phyloP scores from a whole-genome alignment of 2,329 filamentous ascomycete genomes.

The Diaporthe velutina region DNA sequence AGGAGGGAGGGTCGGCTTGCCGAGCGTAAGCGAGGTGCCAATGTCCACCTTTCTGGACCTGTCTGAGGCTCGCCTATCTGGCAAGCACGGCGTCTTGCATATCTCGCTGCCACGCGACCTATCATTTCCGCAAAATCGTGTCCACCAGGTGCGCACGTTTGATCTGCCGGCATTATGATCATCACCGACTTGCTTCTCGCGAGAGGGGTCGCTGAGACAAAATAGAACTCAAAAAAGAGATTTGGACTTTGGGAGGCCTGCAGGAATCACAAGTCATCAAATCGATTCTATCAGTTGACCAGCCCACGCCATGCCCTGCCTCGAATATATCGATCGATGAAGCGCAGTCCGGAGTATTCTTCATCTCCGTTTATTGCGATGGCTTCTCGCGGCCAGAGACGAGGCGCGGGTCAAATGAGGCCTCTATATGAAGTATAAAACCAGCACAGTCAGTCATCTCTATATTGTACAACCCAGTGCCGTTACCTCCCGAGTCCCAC shows the following conservation, averaged over 20 bases:
- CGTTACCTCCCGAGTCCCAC: conserved; percentile 5
- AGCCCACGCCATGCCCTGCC: neutral
- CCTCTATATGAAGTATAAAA: neutral
- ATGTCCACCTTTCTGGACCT: conserved; percentile 27
- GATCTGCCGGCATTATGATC: conserved; percentile 28
- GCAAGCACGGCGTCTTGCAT: conserved; percentile 9
- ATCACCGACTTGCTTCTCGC: neutral
- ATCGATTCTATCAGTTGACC: neutral
- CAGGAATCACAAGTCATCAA: conserved; percentile 13
- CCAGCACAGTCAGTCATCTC: neutral
- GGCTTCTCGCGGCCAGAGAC: neutral
- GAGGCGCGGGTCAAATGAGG: neutral
- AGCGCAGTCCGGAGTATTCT: neutral
- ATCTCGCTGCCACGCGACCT: conserved; percentile 20
- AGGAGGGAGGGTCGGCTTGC: neutral
- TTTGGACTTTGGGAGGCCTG: conserved; percentile 1
- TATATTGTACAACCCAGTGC: neutral
- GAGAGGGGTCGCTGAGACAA: conserved; percentile 9
- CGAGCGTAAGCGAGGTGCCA: conserved; percentile 36
- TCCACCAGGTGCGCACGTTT: conserved; percentile 27
- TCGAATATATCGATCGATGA: neutral
- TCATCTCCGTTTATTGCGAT: neutral
- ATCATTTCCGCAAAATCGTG: conserved; percentile 14
- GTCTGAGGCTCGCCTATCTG: conserved; percentile 30
- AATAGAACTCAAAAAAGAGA: conserved; percentile 7